Conservation (phyloP, 306 rosid genomes). For the Geum urbanum region DNA sequence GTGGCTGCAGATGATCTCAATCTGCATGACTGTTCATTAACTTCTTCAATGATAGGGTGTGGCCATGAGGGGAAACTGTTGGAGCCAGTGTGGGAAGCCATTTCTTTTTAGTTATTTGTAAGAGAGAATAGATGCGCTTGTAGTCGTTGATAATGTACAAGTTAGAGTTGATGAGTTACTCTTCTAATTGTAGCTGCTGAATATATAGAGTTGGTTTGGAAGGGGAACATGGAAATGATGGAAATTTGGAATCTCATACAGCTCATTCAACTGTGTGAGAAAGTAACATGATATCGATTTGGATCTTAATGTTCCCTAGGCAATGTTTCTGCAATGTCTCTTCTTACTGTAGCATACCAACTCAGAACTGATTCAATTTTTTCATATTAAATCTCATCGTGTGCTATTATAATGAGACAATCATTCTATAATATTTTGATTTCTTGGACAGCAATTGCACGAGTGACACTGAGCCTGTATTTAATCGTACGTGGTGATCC, state of each 20-base stretch:
- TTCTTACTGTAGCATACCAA: constrained; percentile 22
- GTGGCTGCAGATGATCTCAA: constrained; percentile 16
- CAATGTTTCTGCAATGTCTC: constrained; percentile 25
- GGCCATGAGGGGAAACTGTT: constrained; percentile 35
- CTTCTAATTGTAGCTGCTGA: background rate
- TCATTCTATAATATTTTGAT: no score
- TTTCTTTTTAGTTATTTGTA: background rate
- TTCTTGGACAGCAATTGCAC: constrained; percentile 4
- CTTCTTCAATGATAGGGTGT: constrained; percentile 27
- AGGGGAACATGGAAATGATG: constrained; percentile 23
- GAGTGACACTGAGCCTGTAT: background rate
- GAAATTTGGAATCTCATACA: constrained; percentile 18
- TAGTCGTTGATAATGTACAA: constrained; percentile 4
- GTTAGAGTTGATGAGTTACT: background rate
- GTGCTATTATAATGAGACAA: no score
- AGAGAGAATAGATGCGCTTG: background rate
- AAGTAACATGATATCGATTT: constrained; percentile 26
- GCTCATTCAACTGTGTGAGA: background rate
- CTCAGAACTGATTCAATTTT: constrained; percentile 6
- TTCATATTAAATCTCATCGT: background rate
- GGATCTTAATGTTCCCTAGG: constrained; percentile 12
- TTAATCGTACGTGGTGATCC: background rate
- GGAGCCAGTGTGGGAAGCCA: constrained; percentile 20
- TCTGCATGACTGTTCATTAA: constrained; percentile 16
- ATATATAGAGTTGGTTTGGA: constrained; percentile 2